Base-by-base conservation (phyloP, 164 flowering plant species). In the Chloranthus sessilifolius region DNA sequence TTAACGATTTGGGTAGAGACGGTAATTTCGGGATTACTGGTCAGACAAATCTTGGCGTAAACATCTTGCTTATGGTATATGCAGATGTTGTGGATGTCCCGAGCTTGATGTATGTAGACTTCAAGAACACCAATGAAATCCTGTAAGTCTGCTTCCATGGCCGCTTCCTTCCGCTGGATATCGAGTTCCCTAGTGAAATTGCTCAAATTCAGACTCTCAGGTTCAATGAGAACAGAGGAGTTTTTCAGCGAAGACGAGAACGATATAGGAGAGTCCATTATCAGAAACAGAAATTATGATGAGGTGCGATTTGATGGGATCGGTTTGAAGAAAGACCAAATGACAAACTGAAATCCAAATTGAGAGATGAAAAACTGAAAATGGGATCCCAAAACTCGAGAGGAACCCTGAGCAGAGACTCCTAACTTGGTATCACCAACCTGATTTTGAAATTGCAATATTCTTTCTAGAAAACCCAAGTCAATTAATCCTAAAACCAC, bases 51-150 rank as follows among this genome's bases (percentile, higher is more conserved):
- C 78, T 86, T 94, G n/a, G 99, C 96, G 69, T 89, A 92, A 26
- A 88, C 97, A 78, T 92, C 99, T 69, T 92, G 99, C 55, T 92
- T 89, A 31, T 92, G 95, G 71, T 92, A 92, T 55, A 92, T 92
- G 78, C 97, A 92, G 55, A 92, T 82, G 80, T 92, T 92, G 23
- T 88, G 95, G 49, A 92, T 81, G 62, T 89, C 95, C 61, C 95
- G 77, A 4, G 99, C 99, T 48, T 82, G 89, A 52, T 92, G 88
- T 22, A 92, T 55, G 60, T 53, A 78, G 52, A 92, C 95, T 28
- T 92, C 85, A 43, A 92, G 74, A 58, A 70, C 70, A 36, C 88
- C 95, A 41, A 83, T 43, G 55, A 42, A 58, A 27, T 47, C 68
- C 26, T 69, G 74, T 8, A 19, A 25, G 45, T 64, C 44, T 14